These are phyloP conservation scores for Gossypium herbaceum DNA, from an alignment of 345 rosid species.

Conservation along the genomic window DNA sequence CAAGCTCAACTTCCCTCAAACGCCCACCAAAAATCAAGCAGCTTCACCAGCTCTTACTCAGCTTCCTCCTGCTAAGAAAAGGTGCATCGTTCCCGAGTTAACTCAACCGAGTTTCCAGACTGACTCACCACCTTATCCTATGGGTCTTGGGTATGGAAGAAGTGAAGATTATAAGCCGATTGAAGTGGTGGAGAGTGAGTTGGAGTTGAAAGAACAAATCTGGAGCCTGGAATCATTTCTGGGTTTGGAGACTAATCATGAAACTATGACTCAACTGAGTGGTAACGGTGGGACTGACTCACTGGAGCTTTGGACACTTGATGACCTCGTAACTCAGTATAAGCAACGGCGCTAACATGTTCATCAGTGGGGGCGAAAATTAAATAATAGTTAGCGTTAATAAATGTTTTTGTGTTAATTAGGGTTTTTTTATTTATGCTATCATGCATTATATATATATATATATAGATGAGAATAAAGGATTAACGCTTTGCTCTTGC, in stretches of 20 bases:
- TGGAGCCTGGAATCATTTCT: constrained; percentile 56
- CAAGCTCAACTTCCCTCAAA: constrained; percentile 68
- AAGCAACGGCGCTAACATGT: constrained; percentile 18
- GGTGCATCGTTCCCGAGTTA: constrained; percentile 31
- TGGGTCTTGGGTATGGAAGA: constrained; percentile 19
- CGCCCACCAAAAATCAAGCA: constrained; percentile 2
- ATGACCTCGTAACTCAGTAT: constrained; percentile 45
- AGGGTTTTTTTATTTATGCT: background rate
- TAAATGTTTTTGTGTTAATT: background rate
- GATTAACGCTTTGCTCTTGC: background rate
- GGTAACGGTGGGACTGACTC: constrained; percentile 21
- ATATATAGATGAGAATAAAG: background rate
- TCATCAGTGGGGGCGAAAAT: background rate
- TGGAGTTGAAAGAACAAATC: constrained; percentile 51
- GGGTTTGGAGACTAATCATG: constrained; percentile 36
- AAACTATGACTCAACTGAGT: constrained; percentile 11
- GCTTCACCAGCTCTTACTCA: constrained; percentile 5
- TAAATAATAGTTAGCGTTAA: background rate
- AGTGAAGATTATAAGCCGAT: constrained; percentile 22
- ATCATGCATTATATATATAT: background rate
- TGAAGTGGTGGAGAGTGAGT: constrained; percentile 17
- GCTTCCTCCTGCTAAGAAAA: constrained; percentile 48
- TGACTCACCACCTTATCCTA: constrained; percentile 6
- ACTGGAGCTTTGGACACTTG: constrained; percentile 68
- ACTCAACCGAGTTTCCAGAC: constrained; percentile 22